Percentiles rank a stretch among this genome's conserved stretches.
Evolutionary conservation across 345 rosid species (phyloP).

Genomic region (Physaria fendleri): DNA sequence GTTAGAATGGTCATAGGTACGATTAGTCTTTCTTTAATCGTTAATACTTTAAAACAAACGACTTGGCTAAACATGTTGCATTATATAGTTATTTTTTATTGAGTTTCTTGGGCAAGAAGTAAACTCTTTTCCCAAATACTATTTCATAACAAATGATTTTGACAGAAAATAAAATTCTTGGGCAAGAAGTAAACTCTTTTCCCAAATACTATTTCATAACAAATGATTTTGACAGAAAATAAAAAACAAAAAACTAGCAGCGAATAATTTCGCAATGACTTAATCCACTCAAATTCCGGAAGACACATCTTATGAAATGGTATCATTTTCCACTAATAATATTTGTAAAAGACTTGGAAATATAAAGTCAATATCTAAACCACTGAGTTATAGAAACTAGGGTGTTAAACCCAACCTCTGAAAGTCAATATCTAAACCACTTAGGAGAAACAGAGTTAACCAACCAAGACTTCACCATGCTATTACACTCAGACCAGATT

Average conservation of each 20-base stretch:
- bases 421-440: too few species aligned
- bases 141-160: background rate
- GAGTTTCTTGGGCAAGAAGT: constrained; percentile 9
- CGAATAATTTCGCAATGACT: constrained; percentile 5
- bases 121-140: background rate
- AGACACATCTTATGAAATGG: background rate
- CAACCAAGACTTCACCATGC: too few species aligned
- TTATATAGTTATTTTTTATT: background rate
- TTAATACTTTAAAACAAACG: background rate
- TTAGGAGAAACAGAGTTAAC: too few species aligned
- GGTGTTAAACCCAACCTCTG: too few species aligned
- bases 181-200: background rate
- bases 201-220: background rate
- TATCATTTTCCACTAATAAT: background rate
- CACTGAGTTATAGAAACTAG: background rate
- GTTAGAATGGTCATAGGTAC: constrained; percentile 2
- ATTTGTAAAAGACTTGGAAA: constrained; percentile 8
- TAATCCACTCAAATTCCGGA: constrained; percentile 6
- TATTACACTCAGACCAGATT: too few species aligned
- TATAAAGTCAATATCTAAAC: background rate
- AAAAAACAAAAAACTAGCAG: too few species aligned
- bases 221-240: background rate
- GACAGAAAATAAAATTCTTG: too few species aligned
- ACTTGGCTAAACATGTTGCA: too few species aligned
- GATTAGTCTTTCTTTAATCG: constrained; percentile 14